phyloP scores from a whole-genome alignment of 2,329 filamentous ascomycete genomes.

The Cladorrhinum sp. region DNA sequence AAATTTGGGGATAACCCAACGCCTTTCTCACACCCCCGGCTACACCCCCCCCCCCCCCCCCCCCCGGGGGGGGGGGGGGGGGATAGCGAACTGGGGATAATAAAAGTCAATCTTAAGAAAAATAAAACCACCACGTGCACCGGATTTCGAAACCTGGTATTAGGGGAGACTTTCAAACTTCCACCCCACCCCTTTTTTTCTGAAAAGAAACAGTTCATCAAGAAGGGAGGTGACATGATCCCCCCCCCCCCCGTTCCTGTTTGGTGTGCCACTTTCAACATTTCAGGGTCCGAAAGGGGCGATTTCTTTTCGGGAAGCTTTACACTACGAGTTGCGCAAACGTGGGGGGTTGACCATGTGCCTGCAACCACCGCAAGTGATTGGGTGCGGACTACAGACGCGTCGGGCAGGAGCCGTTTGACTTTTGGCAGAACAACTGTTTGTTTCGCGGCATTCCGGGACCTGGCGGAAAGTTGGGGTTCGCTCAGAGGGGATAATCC shows the following conservation, averaged over 20 bases:
- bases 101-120: neutral
- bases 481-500: neutral
- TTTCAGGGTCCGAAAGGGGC: neutral
- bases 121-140: neutral
- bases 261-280: neutral
- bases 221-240: neutral
- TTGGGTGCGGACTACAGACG: neutral
- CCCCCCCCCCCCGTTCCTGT: neutral
- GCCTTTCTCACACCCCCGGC: too few relatives aligned
- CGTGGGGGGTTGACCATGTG: slow-evolving; percentile 8
- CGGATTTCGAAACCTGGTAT: neutral
- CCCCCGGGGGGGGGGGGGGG: too few relatives aligned
- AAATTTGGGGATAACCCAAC: too few relatives aligned
- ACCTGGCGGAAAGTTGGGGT: neutral
- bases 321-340: neutral
- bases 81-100: too few relatives aligned
- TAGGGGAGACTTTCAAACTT: neutral
- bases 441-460: neutral
- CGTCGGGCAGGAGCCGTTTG: neutral
- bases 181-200: neutral
- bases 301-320: neutral
- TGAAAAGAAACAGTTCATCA: neutral
- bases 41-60: too few relatives aligned
- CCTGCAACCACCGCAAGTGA: neutral
- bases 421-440: neutral